Conservation (phyloP, 225 moss, liverwort and hornwort genomes). For the Antitrichia curtipendula region DNA sequence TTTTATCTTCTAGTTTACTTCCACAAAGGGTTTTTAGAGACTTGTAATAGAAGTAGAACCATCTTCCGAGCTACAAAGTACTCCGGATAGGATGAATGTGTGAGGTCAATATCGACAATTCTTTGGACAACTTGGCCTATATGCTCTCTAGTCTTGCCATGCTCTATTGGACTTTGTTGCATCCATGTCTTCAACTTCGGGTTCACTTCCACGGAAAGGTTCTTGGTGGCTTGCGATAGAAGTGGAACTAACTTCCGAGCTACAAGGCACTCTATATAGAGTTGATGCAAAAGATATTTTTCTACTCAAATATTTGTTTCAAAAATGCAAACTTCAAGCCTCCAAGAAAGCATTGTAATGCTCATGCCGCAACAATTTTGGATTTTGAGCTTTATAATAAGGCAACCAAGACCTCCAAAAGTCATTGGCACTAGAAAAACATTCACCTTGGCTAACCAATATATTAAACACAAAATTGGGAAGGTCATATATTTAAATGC, state of each 20-base stretch:
- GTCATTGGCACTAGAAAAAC: accelerated
- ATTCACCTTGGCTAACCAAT: background rate
- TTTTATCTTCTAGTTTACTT: too few relatives aligned
- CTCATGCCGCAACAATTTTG: accelerated
- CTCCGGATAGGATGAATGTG: too few relatives aligned
- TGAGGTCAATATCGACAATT: accelerated
- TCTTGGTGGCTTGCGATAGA: background rate
- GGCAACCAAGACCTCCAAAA: background rate
- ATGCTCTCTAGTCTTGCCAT: too few relatives aligned
- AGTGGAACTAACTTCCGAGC: background rate
- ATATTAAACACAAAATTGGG: accelerated
- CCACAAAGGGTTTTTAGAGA: too few relatives aligned
- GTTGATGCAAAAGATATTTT: accelerated
- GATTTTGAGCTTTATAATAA: background rate
- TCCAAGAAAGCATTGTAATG: background rate
- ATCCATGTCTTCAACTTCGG: background rate
- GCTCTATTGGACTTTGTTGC: background rate
- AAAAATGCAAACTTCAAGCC: background rate
- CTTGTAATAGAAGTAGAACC: too few relatives aligned
- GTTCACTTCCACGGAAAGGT: accelerated
- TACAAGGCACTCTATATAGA: accelerated
- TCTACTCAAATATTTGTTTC: accelerated
- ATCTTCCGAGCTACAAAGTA: too few relatives aligned
- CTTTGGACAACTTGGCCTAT: accelerated
- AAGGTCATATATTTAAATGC: accelerated